phyloP scores from a whole-genome alignment of 1,284 basidiomycete species.

The Abortiporus biennis region DNA sequence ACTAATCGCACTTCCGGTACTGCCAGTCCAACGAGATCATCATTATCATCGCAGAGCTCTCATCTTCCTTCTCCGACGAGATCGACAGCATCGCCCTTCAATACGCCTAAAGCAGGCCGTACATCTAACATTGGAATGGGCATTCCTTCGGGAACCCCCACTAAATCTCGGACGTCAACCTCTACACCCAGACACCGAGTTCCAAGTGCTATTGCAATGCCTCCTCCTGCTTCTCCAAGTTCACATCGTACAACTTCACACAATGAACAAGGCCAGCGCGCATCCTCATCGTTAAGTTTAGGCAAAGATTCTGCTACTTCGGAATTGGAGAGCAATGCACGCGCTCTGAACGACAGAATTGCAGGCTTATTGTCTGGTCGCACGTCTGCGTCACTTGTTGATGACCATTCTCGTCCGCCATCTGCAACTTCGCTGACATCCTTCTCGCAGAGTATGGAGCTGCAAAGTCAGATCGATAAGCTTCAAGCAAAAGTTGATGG shows the following conservation, averaged over 20 bases:
- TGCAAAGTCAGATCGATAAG: constrained; percentile 32
- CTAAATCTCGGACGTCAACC: constrained; percentile 40
- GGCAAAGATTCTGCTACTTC: constrained; percentile 10
- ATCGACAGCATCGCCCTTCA: constrained; percentile 41
- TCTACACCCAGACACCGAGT: constrained; percentile 56
- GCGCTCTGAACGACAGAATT: constrained; percentile 45
- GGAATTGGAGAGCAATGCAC: constrained; percentile 32
- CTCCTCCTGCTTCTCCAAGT: constrained; percentile 63
- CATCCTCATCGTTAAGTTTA: background rate
- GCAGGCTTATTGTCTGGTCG: constrained; percentile 34
- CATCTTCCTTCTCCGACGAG: constrained; percentile 30
- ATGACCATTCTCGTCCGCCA: constrained; percentile 18
- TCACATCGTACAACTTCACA: constrained; percentile 23
- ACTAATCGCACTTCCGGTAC: constrained; percentile 36
- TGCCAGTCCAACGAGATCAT: constrained; percentile 25
- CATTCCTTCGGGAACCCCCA: constrained; percentile 33
- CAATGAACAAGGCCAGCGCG: background rate
- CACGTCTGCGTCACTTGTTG: constrained; percentile 16
- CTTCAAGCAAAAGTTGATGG: constrained; percentile 48
- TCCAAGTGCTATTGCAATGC: constrained; percentile 74
- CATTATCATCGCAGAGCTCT: constrained; percentile 24
- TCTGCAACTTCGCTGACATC: constrained; percentile 22
- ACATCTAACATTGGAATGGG: constrained; percentile 31
- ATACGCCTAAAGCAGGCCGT: constrained; percentile 54
- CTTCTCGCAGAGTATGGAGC: constrained; percentile 18